A percentile compares a stretch with the other conserved stretches of the same genome.
Conservation (phyloP, 306 rosid species). For the Potentilla sterilis region DNA sequence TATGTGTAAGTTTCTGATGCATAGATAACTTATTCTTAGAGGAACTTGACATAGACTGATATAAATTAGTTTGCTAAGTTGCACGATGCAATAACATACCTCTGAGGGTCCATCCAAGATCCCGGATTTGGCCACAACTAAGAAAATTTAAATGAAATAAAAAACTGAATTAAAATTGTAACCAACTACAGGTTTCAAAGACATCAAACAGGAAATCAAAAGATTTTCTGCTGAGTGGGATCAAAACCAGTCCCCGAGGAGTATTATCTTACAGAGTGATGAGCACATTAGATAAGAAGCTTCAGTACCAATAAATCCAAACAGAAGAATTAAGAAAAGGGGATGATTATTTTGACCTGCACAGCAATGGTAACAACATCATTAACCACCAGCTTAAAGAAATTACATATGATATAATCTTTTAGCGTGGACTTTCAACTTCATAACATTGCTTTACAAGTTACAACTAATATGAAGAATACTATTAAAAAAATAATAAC, state of each 20-base stretch:
- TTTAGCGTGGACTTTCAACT: background rate
- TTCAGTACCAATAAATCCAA: constrained; percentile 41
- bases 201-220: background rate
- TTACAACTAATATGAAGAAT: background rate
- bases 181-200: background rate
- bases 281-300: constrained; percentile 43
- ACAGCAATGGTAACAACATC: constrained; percentile 14
- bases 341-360: constrained; percentile 46
- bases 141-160: background rate
- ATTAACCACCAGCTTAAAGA: background rate
- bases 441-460: background rate
- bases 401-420: constrained; percentile 9
- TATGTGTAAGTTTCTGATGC: constrained; percentile 13
- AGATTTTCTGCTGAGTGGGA: background rate
- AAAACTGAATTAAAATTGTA: background rate
- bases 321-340: constrained; percentile 43
- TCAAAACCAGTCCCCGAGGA: background rate
- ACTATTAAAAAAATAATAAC: background rate
- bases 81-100: constrained; percentile 21
- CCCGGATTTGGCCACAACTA: constrained; percentile 26
- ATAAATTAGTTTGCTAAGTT: background rate
- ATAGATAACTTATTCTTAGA: background rate
- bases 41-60: background rate
- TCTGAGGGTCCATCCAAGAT: constrained; percentile 22
- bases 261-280: constrained; percentile 32